These are phyloP conservation scores for Ustilago bromivora DNA, from an alignment of 1,284 basidiomycete species.

Conservation along the genomic window DNA sequence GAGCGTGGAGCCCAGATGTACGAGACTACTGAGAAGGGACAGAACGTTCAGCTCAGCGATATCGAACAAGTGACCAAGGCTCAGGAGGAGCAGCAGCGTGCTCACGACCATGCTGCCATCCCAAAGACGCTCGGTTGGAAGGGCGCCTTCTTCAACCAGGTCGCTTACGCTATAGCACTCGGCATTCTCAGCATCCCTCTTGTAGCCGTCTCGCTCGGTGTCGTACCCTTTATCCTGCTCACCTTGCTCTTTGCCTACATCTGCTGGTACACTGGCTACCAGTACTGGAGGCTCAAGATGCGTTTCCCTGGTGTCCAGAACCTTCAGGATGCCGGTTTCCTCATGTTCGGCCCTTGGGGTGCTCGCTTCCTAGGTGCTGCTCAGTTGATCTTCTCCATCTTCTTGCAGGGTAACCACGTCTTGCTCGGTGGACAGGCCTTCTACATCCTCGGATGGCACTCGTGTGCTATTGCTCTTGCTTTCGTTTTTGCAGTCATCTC, in stretches of 20 bases:
- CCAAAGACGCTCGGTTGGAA: constrained; percentile 59
- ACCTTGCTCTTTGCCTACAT: constrained; percentile 53
- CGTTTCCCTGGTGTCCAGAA: constrained; percentile 61
- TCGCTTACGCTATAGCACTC: constrained; percentile 61
- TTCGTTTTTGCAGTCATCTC: constrained; percentile 59
- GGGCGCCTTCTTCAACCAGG: constrained; percentile 60
- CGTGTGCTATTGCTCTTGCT: constrained; percentile 55
- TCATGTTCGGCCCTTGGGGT: constrained; percentile 58
- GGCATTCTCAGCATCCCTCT: constrained; percentile 60
- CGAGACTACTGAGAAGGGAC: constrained; percentile 40
- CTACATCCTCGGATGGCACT: constrained; percentile 54
- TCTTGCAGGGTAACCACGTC: constrained; percentile 60
- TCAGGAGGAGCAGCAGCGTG: constrained; percentile 20
- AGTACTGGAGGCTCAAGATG: constrained; percentile 59
- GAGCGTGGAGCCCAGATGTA: constrained; percentile 38
- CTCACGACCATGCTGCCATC: constrained; percentile 41
- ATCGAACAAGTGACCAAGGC: constrained; percentile 42
- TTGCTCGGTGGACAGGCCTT: constrained; percentile 62
- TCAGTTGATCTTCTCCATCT: constrained; percentile 57
- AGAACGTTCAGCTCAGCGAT: constrained; percentile 46
- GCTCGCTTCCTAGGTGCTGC: constrained; percentile 38
- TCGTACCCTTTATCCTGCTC: constrained; percentile 59
- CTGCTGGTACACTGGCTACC: constrained; percentile 55
- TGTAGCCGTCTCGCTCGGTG: constrained; percentile 58
- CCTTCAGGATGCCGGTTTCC: constrained; percentile 60